Evolutionary conservation across 768 basidiomycete genomes (phyloP).

Genomic region (Leccinum subtestaceum): DNA sequence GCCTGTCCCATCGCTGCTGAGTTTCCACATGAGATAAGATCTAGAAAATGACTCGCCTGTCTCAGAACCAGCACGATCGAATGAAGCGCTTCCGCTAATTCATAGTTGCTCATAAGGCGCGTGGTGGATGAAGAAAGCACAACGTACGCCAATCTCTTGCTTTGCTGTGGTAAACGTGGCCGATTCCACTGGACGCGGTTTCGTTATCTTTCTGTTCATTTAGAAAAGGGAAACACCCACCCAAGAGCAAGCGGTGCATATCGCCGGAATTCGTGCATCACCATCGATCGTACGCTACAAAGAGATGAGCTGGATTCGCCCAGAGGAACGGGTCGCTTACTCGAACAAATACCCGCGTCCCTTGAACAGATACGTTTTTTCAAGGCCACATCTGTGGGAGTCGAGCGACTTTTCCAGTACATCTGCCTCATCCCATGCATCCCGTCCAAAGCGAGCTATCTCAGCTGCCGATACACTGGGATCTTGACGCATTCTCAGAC

Average conservation of each 20-base stretch:
- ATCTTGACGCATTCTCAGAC: conserved; percentile 55
- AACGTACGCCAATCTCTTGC: conserved; percentile 69
- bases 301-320: conserved; percentile 3
- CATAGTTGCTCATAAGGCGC: conserved; percentile 40
- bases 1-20: conserved; percentile 43
- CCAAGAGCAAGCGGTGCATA: conserved; percentile 57
- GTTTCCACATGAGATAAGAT: background rate
- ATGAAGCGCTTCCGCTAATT: conserved; percentile 52
- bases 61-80: conserved; percentile 49
- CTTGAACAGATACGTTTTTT: conserved; percentile 64
- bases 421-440: conserved; percentile 71
- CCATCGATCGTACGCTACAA: conserved; percentile 62
- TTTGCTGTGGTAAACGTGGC: conserved; percentile 49
- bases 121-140: conserved; percentile 9
- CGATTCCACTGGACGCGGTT: conserved; percentile 38
- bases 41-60: conserved; percentile 37
- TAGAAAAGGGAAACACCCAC: conserved; percentile 35
- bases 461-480: conserved; percentile 42
- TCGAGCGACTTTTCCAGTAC: conserved; percentile 61
- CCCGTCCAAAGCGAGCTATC: conserved; percentile 60
- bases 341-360: conserved; percentile 77
- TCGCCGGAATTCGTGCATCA: conserved; percentile 66
- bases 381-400: conserved; percentile 62
- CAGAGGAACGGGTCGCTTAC: conserved; percentile 46
- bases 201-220: background rate